Base-by-base conservation (phyloP, 805 yeast species). In the Candida argentea region DNA sequence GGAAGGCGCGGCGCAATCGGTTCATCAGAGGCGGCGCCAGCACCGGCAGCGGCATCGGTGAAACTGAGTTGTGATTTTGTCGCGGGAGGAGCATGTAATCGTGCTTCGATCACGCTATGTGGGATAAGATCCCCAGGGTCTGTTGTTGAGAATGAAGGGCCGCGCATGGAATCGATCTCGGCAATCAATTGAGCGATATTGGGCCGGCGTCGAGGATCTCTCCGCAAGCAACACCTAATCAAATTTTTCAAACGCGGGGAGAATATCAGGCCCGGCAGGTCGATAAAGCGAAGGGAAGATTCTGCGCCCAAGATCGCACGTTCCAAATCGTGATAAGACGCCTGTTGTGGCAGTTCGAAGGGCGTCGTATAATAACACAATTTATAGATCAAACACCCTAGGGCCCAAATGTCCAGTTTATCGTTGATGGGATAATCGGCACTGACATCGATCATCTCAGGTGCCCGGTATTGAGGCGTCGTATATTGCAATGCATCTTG, bases 331-430 rank as follows among this genome's bases (percentile, higher is more conserved):
- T 53, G 50, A 22, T 61, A 39, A 5, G 57, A 42, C 5, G 35
- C 34, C 23, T 61, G 67, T n/a, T 33, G 32, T 1, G 55, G 53
- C 53, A 48, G 60, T 49, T 82, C 94, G 46, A 82, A 82, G 0
- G 94, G 94, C 0, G 94, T 82, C 1, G 83, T 81, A 42, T 78
- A 82, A 50, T 78, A 82, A 44, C 91, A 79, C 27, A 82, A 47
- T 46, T 82, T 82, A 57, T 81, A 82, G 19, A 82, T 50, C 37
- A 81, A 77, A 16, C 81, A 71, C 8, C 94, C 94, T 20, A 82
- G 48, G 0, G 93, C 94, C 94, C 94, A 82, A 14, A 82, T 69
- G 48, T 82, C 94, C 28, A 84, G 72, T 49, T 82, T 82, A 46
- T 82, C 91, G 51, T 81, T 82, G 28, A 82, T 74, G 8, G 89